These are phyloP conservation scores for Epicoccum sorghinum DNA, from an alignment of 2,329 filamentous ascomycete species.

Conservation along the genomic window DNA sequence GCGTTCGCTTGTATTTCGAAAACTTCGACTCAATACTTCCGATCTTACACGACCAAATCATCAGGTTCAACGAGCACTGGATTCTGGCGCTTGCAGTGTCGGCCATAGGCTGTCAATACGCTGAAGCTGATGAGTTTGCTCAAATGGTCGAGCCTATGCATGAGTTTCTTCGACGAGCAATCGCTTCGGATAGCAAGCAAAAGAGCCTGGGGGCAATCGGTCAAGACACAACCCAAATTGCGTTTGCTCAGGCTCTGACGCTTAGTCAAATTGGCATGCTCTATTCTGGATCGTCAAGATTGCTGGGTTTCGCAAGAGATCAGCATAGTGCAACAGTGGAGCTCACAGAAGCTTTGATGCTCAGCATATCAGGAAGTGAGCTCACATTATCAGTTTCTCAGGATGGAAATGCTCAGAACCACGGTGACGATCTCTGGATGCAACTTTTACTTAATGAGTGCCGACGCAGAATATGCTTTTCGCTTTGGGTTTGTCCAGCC, in stretches of 20 bases:
- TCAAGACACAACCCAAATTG: neutral
- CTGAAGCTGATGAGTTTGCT: slow-evolving; percentile 9
- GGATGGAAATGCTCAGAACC: too few species aligned
- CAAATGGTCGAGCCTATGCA: slow-evolving; percentile 10
- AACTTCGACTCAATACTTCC: slow-evolving; percentile 35
- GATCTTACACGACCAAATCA: slow-evolving; percentile 30
- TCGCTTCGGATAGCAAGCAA: neutral
- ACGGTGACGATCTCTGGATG: neutral
- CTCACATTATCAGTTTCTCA: too few species aligned
- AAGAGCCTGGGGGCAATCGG: neutral
- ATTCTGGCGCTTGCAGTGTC: slow-evolving; percentile 34
- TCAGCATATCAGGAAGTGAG: too few species aligned
- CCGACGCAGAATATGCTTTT: slow-evolving; percentile 10
- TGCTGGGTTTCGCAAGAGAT: slow-evolving; percentile 2
- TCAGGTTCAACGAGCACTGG: slow-evolving; percentile 18
- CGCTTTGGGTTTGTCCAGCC: slow-evolving; percentile 47
- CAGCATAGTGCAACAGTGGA: slow-evolving; percentile 8
- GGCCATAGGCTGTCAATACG: slow-evolving; percentile 35
- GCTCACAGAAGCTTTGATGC: neutral
- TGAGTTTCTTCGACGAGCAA: slow-evolving; percentile 14
- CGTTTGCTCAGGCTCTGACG: slow-evolving; percentile 11
- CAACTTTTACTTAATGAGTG: neutral
- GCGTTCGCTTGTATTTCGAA: slow-evolving; percentile 32
- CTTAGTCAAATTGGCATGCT: slow-evolving; percentile 17
- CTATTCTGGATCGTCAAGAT: slow-evolving; percentile 5